phyloP scores from a whole-genome alignment of 148 eudicot genomes.

The Diospyros lotus region DNA sequence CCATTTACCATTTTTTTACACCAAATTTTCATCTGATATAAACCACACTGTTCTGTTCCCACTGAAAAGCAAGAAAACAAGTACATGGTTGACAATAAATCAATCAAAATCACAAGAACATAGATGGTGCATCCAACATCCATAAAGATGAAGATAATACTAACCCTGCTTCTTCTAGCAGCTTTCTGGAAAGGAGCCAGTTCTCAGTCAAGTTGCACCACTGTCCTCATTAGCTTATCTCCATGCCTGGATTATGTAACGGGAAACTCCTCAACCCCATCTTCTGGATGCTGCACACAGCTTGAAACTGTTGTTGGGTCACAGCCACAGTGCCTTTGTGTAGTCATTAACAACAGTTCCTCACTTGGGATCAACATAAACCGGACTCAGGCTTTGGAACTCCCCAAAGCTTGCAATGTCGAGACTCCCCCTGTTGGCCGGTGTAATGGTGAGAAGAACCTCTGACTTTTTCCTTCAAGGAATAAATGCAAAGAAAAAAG shows the following conservation, averaged over 20 bases:
- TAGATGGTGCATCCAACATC: background rate
- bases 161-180: slow-evolving; percentile 14
- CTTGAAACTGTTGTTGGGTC: slow-evolving; percentile 33
- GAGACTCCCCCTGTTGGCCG: slow-evolving; percentile 41
- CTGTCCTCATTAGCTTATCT: slow-evolving; percentile 19
- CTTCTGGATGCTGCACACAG: slow-evolving; percentile 28
- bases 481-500: background rate
- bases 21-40: background rate
- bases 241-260: slow-evolving; percentile 22
- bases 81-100: background rate
- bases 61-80: background rate
- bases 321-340: slow-evolving; percentile 55
- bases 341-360: slow-evolving; percentile 37
- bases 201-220: slow-evolving; percentile 38
- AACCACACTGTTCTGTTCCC: background rate
- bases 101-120: background rate
- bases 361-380: slow-evolving; percentile 38
- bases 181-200: slow-evolving; percentile 16
- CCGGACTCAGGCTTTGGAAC: slow-evolving; percentile 41
- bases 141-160: slow-evolving; percentile 13
- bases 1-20: background rate
- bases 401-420: slow-evolving; percentile 49
- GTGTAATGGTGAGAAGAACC: slow-evolving; percentile 33
- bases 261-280: slow-evolving; percentile 21
- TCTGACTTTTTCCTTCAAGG: background rate